These are phyloP conservation scores for Cladosporium colombiae DNA, from an alignment of 2,329 filamentous ascomycete genomes.

Conservation along the genomic window DNA sequence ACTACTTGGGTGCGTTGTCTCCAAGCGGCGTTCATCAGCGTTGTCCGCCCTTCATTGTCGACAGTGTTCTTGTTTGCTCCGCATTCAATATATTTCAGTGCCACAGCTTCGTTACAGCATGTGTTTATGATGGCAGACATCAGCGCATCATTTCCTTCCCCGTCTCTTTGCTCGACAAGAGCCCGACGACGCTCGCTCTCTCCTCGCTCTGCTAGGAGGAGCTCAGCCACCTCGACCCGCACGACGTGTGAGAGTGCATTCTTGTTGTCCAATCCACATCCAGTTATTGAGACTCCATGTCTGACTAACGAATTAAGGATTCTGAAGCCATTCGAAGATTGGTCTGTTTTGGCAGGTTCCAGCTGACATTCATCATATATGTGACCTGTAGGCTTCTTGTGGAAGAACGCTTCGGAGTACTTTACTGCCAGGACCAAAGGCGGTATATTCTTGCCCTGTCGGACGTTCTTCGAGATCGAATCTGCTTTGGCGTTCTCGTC, in stretches of 20 bases:
- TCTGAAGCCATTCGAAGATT: neutral
- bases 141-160: conserved; percentile 41
- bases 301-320: neutral
- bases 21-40: conserved; percentile 41
- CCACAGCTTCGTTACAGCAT: conserved; percentile 23
- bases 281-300: neutral
- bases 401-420: neutral
- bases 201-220: neutral
- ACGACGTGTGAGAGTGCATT: conserved; percentile 1
- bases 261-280: neutral
- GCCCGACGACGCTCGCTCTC: conserved; percentile 7
- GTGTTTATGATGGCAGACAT: neutral
- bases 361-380: neutral
- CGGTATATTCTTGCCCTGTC: neutral
- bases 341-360: neutral
- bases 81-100: conserved; percentile 34
- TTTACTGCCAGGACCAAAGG: conserved; percentile 4
- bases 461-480: neutral
- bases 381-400: neutral
- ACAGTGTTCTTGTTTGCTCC: conserved; percentile 33
- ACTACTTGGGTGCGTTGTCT: conserved; percentile 43
- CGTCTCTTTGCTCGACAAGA: conserved; percentile 43
- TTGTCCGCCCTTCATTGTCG: conserved; percentile 15
- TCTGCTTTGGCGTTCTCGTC: neutral
- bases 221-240: neutral